A percentile compares a stretch with the other conserved stretches of the same genome.
Conservation (phyloP, 768 basidiomycete genomes). For the Lepiota venenata region DNA sequence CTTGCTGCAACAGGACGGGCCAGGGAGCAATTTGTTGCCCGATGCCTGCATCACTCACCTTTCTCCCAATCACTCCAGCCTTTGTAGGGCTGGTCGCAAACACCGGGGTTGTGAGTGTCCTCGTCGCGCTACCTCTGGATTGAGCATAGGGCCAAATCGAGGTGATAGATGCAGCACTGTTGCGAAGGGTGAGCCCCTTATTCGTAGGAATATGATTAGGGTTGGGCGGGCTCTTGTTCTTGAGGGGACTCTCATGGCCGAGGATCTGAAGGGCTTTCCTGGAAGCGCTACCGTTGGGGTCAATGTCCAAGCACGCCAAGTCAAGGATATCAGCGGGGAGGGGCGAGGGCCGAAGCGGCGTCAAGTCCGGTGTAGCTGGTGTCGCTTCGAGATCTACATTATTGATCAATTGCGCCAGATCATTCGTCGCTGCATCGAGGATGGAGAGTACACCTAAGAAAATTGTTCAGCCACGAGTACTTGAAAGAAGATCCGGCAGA, state of each 20-base stretch:
- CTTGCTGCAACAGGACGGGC: constrained; percentile 37
- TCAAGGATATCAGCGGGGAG: constrained; percentile 12
- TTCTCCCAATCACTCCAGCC: constrained; percentile 2
- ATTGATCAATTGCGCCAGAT: constrained; percentile 74
- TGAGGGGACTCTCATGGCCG: constrained; percentile 33
- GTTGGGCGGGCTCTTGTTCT: constrained; percentile 16
- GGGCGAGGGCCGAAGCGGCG: constrained; percentile 39
- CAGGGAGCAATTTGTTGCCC: constrained; percentile 65
- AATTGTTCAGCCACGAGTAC: constrained; percentile 20
- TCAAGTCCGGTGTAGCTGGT: constrained; percentile 48
- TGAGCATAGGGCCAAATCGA: constrained; percentile 27
- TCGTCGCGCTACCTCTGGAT: constrained; percentile 17
- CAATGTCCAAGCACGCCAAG: not conserved
- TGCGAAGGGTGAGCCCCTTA: constrained; percentile 30
- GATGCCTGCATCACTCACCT: constrained; percentile 22
- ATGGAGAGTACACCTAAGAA: constrained; percentile 56
- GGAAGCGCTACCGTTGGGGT: constrained; percentile 32
- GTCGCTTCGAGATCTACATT: constrained; percentile 82
- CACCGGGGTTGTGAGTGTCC: constrained; percentile 2
- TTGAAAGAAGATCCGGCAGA: constrained; percentile 1
- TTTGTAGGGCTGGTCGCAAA: constrained; percentile 8
- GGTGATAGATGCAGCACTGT: constrained; percentile 34
- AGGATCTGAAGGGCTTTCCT: constrained; percentile 19
- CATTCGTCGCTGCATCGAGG: constrained; percentile 77
- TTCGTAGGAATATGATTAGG: not conserved